Conservation (phyloP, 208 protist species). For the Leishmania amazonensis region DNA sequence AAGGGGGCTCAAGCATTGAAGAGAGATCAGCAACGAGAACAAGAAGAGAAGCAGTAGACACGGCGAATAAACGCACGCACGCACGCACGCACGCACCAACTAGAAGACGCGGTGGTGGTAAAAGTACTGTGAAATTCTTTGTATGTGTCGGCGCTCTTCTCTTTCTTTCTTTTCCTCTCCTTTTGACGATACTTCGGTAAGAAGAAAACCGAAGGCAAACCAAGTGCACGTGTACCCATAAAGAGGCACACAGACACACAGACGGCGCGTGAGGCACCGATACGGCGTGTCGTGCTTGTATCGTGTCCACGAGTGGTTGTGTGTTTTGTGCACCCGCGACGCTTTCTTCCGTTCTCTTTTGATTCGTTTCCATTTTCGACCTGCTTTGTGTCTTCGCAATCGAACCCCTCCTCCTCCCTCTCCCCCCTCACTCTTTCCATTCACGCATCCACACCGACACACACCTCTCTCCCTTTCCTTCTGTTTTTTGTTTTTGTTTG, state of each 20-base stretch:
- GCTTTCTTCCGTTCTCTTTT: background rate
- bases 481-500: background rate
- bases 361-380: background rate
- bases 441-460: background rate
- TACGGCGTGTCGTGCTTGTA: background rate
- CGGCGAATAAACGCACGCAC: background rate
- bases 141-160: background rate
- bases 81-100: background rate
- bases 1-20: background rate
- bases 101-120: background rate
- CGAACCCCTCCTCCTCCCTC: background rate
- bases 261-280: background rate
- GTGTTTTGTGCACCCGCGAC: background rate
- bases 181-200: background rate
- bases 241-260: background rate
- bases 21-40: background rate
- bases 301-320: background rate
- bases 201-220: background rate
- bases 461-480: background rate
- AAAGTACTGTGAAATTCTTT: background rate
- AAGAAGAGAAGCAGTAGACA: background rate
- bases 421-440: no score
- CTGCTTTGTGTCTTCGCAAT: background rate
- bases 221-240: background rate
- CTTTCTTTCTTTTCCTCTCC: conserved; percentile 2